Evolutionary conservation across 2,329 filamentous ascomycete species (phyloP).

Genomic region (Neurospora sp.): DNA sequence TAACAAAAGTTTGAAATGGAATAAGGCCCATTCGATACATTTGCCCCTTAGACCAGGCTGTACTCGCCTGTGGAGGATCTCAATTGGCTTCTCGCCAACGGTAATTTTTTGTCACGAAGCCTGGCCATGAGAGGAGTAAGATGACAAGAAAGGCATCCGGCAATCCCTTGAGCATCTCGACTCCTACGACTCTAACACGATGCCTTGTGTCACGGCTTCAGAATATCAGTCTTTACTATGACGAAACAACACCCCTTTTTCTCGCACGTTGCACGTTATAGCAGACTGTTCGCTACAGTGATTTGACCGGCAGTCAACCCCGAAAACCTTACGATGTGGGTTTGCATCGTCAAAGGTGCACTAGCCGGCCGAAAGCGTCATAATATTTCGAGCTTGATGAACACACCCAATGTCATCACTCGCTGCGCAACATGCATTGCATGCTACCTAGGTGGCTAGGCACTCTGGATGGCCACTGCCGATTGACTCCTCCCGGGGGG

Average conservation of each 20-base stretch:
- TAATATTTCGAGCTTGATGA: slow-evolving; percentile 3
- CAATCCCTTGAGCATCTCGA: neutral
- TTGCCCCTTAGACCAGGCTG: neutral
- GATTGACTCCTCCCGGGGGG: neutral
- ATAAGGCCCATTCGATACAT: neutral
- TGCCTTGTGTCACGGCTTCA: neutral
- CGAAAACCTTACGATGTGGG: neutral
- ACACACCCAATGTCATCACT: neutral
- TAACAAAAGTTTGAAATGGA: neutral
- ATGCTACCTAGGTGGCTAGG: slow-evolving; percentile 1
- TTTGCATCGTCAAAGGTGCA: neutral
- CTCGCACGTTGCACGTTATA: neutral
- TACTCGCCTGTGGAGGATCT: neutral
- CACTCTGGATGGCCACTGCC: neutral
- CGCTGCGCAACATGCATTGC: slow-evolving; percentile 8
- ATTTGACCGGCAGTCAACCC: neutral
- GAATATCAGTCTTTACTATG: neutral
- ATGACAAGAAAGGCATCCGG: neutral
- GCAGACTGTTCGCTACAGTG: neutral
- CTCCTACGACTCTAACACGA: neutral
- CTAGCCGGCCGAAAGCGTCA: neutral
- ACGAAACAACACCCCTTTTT: neutral
- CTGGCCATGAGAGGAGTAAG: neutral
- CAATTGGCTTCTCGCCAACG: neutral
- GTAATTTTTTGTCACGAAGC: neutral